Evolutionary conservation across 345 rosid genomes (phyloP).

Genomic region (Sonneratia alba): DNA sequence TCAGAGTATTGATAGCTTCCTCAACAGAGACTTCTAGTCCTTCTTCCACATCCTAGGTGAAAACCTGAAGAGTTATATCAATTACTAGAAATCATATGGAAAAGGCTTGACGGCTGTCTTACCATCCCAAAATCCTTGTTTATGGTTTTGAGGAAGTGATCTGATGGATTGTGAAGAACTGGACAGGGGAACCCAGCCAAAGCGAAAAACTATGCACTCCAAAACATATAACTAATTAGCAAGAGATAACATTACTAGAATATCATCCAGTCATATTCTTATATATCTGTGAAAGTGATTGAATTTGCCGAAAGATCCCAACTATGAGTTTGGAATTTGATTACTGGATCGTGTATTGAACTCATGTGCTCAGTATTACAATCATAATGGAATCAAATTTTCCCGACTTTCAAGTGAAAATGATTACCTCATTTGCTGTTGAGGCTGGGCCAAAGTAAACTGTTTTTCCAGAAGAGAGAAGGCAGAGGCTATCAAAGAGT

Average conservation of each 20-base stretch:
- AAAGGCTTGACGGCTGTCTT: too few species aligned
- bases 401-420: too few species aligned
- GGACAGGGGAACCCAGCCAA: constrained; percentile 45
- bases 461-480: constrained; percentile 35
- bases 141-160: constrained; percentile 6
- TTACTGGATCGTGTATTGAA: too few species aligned
- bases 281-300: too few species aligned
- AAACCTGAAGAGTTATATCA: too few species aligned
- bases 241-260: too few species aligned
- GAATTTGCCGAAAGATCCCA: too few species aligned
- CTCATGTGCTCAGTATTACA: too few species aligned
- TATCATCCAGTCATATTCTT: too few species aligned
- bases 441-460: constrained; percentile 27
- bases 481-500: constrained; percentile 28
- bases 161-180: constrained; percentile 14
- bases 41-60: constrained; percentile 1
- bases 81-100: too few species aligned
- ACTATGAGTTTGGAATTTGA: too few species aligned
- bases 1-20: constrained; percentile 1
- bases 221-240: not conserved
- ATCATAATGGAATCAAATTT: too few species aligned
- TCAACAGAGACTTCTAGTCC: not conserved
- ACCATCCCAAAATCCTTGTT: constrained; percentile 6
- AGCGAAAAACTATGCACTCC: constrained; percentile 27
- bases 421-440: not conserved